Percentiles rank a stretch among this genome's conserved stretches.
Conservation (phyloP, 2,329 filamentous ascomycete genomes). For the Diaporthe australafricana region DNA sequence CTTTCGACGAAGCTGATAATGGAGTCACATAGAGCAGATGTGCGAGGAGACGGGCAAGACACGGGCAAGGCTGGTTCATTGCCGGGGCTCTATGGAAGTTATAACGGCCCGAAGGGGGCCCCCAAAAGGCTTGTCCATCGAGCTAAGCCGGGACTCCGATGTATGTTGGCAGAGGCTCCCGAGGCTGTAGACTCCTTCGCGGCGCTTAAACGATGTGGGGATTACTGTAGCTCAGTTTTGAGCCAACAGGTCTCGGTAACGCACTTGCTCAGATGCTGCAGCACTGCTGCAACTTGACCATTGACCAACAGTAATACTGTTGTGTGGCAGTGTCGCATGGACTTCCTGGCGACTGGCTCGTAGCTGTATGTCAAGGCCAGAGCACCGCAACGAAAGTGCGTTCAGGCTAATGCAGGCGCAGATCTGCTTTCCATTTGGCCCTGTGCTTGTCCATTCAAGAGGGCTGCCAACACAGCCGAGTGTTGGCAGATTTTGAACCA, state of each 20-base stretch:
- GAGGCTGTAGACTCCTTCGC: not conserved
- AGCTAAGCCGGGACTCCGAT: slow-evolving; percentile 5
- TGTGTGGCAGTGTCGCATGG: not conserved
- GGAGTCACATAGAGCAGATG: not conserved
- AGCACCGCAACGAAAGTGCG: not conserved
- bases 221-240: not conserved
- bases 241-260: not conserved
- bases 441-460: not conserved
- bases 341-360: not conserved
- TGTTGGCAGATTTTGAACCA: not conserved
- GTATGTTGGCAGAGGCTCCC: slow-evolving; percentile 9
- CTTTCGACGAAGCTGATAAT: not conserved
- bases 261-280: not conserved
- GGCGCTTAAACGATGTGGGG: slow-evolving; percentile 4
- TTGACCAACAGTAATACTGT: not conserved
- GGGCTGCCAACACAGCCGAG: not conserved
- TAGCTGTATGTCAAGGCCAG: not conserved
- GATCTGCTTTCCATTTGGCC: not conserved
- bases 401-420: not conserved
- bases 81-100: slow-evolving; percentile 7
- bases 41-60: not conserved
- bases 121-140: not conserved
- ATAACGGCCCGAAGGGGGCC: slow-evolving; percentile 28
- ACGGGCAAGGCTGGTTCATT: not conserved
- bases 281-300: not conserved